These are phyloP conservation scores for Ailanthus altissimus DNA, from an alignment of 345 rosid species.

Conservation along the genomic window DNA sequence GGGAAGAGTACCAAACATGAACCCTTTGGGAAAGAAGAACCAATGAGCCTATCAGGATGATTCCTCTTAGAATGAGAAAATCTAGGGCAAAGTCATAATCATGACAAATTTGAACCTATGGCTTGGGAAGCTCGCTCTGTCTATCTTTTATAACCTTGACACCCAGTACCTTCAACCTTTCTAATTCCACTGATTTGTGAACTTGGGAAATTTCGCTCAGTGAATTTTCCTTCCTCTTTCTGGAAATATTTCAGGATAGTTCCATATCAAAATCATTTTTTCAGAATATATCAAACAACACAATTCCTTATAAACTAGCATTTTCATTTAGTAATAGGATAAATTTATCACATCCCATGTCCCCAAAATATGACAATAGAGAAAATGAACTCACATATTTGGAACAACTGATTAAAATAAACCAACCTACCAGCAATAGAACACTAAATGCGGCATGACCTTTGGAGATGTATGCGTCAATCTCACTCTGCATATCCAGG, in stretches of 20 bases:
- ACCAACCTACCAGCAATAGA: conserved; percentile 60
- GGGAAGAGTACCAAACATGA: neutral
- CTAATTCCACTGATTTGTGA: neutral
- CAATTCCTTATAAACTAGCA: neutral
- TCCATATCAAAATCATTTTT: neutral
- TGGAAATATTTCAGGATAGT: neutral
- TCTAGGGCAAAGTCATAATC: neutral
- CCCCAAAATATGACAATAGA: neutral
- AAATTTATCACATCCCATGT: neutral
- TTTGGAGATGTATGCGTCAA: conserved; percentile 52
- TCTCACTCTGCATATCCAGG: conserved; percentile 75
- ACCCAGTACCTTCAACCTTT: neutral
- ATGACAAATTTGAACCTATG: neutral
- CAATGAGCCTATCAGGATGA: neutral
- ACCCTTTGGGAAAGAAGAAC: neutral
- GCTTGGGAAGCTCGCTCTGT: neutral
- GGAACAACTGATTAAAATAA: neutral
- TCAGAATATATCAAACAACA: too few species aligned
- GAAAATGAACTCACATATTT: neutral
- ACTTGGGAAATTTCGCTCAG: neutral
- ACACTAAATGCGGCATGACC: conserved; percentile 74
- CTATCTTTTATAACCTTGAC: neutral
- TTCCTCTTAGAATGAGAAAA: neutral
- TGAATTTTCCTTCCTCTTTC: neutral
- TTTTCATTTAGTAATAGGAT: neutral